Percentiles rank a stretch among this genome's conserved stretches.
These are phyloP conservation scores for Orbilia javanica DNA, from an alignment of 2,329 filamentous ascomycete genomes.

Conservation along the genomic window DNA sequence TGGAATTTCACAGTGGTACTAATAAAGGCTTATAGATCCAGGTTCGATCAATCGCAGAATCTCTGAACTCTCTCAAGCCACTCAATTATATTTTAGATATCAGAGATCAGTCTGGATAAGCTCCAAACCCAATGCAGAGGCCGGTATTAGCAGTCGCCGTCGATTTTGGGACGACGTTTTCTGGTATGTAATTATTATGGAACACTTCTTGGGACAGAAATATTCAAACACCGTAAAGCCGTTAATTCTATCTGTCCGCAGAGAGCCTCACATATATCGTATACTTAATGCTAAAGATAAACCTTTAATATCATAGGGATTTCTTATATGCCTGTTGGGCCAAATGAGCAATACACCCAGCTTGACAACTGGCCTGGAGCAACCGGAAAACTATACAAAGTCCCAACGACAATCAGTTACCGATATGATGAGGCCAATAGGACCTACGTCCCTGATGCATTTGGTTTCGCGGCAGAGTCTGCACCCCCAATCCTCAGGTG, in stretches of 20 bases:
- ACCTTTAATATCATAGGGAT: conserved; percentile 2
- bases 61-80: too few relatives aligned
- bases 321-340: conserved; percentile 47
- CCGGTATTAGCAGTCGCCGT: conserved; percentile 31
- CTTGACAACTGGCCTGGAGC: conserved; percentile 51
- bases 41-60: too few relatives aligned
- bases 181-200: conserved; percentile 16
- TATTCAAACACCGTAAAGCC: background rate
- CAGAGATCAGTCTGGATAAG: too few relatives aligned
- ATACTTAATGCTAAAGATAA: background rate
- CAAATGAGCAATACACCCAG: conserved; percentile 47
- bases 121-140: background rate
- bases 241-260: background rate
- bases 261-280: background rate
- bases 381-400: conserved; percentile 44
- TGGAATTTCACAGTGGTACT: too few relatives aligned
- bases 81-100: too few relatives aligned
- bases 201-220: too few relatives aligned
- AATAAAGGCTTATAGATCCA: too few relatives aligned
- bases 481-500: conserved; percentile 24
- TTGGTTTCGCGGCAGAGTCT: conserved; percentile 40
- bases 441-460: conserved; percentile 20
- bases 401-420: conserved; percentile 43
- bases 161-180: conserved; percentile 50
- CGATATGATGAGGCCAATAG: background rate